Evolutionary conservation across 2,329 filamentous ascomycete genomes (phyloP), one percentile per base, ranked within the genome.

Genomic region (Monilinia polystroma): DNA sequence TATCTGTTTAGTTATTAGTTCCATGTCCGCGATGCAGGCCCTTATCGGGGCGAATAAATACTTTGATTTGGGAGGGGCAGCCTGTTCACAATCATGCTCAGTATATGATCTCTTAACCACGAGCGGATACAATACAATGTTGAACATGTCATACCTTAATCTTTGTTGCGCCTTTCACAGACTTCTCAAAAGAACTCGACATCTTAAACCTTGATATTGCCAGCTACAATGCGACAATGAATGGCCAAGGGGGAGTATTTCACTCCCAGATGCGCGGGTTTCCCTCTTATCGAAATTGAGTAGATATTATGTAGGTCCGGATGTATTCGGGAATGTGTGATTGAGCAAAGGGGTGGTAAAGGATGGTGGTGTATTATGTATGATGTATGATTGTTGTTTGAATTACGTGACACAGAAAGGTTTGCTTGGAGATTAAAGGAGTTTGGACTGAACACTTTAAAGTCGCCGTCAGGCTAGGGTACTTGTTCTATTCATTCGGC

Each of bases 81-180:
- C 90, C 92, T 96, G 76, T 67, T 51, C 16, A 66, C 64, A 62
- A 53, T 35, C 14, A 55, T 26, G 66, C 71, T 66, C 58, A 72
- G 66, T 60, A 68, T 49, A 35, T 47, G 58, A 45, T 63, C 58
- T 29, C 32, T 14, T 41, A 47, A 63, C 32, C 60, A 29, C 49
- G 20, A 32, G 32, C 57, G 32, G 49, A 52, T 32, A 29, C 64
- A 41, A 55, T 55, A 35, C 65, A 45, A 49, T 59, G 10, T 63
- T 54, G 45, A 72, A 29, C 8, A 64, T 51, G 16, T 23, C 78
- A 78, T 75, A 93, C 93, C 87, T 97, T 98, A 78, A 96, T 92
- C 84, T 98, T 98, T 75, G 94, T 98, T 75, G 92, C 94, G 81
- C 94, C 95, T 84, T 98, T 98, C 77, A 99, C 95, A 73, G 93